Percentiles rank a stretch among this genome's conserved stretches.
Evolutionary conservation across 257 asterid genomes (phyloP).

Genomic region (Nicotiana tomentosiformis): DNA sequence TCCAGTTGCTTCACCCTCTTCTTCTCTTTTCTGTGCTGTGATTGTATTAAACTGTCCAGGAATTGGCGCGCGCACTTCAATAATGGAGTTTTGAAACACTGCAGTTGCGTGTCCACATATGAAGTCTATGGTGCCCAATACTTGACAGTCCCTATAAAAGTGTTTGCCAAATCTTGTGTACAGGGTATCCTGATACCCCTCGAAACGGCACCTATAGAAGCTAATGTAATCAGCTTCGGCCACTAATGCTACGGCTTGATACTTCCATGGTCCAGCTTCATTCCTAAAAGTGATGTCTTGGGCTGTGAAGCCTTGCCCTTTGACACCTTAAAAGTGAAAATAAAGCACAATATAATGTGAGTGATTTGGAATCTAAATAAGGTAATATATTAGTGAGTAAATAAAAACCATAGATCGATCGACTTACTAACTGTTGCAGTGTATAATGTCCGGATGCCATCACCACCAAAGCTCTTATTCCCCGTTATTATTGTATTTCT

Average conservation of each 20-base stretch:
- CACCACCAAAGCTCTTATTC: not conserved
- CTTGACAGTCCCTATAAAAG: slow-evolving; percentile 10
- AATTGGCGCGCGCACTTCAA: not conserved
- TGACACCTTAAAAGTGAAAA: not conserved
- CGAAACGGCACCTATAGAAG: slow-evolving; percentile 8
- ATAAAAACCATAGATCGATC: not conserved
- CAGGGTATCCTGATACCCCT: slow-evolving; percentile 11
- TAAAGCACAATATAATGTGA: not conserved
- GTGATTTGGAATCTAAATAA: not conserved
- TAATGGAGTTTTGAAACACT: slow-evolving; percentile 2
- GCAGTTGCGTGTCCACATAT: slow-evolving; percentile 4
- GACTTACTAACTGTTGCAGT: not conserved
- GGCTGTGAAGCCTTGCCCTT: not conserved
- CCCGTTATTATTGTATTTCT: not conserved
- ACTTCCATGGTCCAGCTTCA: not conserved
- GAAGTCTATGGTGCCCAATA: slow-evolving; percentile 15
- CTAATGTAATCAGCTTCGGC: not conserved
- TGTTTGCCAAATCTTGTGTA: not conserved
- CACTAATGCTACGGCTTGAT: not conserved
- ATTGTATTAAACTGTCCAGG: not conserved
- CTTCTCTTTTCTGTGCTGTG: slow-evolving; percentile 3
- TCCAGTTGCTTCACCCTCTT: not conserved
- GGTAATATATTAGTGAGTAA: not conserved
- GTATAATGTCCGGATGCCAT: not conserved
- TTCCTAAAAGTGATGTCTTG: slow-evolving; percentile 8